Conservation (phyloP, 768 basidiomycete species). For the Pleurotus sapidus region DNA sequence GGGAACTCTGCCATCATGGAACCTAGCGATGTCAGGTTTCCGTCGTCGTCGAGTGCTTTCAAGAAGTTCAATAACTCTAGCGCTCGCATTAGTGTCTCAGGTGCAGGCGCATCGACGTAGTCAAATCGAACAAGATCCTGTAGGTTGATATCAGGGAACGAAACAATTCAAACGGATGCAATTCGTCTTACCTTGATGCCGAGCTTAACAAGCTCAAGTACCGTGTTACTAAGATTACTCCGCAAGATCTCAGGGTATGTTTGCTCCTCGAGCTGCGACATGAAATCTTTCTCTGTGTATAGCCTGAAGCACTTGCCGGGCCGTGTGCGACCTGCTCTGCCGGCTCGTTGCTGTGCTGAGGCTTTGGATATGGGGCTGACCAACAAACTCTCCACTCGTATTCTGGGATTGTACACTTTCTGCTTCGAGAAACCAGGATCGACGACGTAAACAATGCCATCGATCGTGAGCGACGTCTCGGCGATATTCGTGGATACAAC, state of each 20-base stretch:
- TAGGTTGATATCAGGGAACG: neutral
- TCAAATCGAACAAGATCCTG: conserved; percentile 86
- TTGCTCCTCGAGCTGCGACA: conserved; percentile 93
- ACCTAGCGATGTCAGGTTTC: conserved; percentile 84
- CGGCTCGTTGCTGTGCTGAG: conserved; percentile 92
- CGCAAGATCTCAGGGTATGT: conserved; percentile 95
- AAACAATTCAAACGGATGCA: neutral
- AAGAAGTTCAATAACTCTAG: conserved; percentile 92
- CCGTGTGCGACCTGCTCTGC: conserved; percentile 92
- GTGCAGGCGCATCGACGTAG: conserved; percentile 91
- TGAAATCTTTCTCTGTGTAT: conserved; percentile 97
- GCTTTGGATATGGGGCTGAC: conserved; percentile 97
- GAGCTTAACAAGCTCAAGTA: conserved; percentile 90
- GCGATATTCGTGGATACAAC: conserved; percentile 97
- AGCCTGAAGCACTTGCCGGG: conserved; percentile 97
- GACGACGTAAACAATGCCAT: conserved; percentile 99
- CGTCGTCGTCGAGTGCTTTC: conserved; percentile 91
- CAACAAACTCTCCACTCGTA: conserved; percentile 90
- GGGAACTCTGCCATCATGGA: conserved; percentile 97
- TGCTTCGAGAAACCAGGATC: conserved; percentile 98
- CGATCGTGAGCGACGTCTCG: conserved; percentile 96
- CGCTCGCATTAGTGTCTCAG: conserved; percentile 96
- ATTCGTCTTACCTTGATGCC: conserved; percentile 70
- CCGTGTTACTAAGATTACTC: conserved; percentile 90
- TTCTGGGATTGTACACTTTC: conserved; percentile 97